phyloP scores from a whole-genome alignment of 495 filamentous ascomycete genomes.

The Wilcoxina mikolae region DNA sequence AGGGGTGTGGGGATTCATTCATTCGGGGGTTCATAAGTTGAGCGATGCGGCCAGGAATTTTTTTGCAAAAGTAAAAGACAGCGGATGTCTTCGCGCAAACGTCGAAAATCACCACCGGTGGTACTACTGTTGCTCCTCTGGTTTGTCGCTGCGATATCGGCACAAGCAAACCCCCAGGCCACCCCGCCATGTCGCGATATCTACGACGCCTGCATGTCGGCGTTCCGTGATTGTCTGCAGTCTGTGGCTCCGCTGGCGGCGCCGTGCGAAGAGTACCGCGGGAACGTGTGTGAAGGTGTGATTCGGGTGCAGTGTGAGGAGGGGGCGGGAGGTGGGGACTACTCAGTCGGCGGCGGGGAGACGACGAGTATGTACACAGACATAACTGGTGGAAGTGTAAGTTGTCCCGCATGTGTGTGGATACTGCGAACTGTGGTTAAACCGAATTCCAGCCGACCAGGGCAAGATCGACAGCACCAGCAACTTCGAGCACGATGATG shows the following conservation, averaged over 20 bases:
- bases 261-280: slow-evolving; percentile 12
- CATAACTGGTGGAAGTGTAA: neutral
- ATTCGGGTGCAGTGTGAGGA: slow-evolving; percentile 17
- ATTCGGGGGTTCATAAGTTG: too few relatives aligned
- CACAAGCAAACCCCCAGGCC: too few relatives aligned
- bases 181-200: slow-evolving; percentile 8
- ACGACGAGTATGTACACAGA: neutral
- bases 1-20: too few relatives aligned
- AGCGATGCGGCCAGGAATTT: too few relatives aligned
- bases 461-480: neutral
- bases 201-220: slow-evolving; percentile 17
- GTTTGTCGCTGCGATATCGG: too few relatives aligned
- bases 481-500: neutral
- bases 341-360: neutral
- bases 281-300: slow-evolving; percentile 11
- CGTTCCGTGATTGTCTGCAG: slow-evolving; percentile 12
- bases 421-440: too few relatives aligned
- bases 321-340: neutral
- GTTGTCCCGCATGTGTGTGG: too few relatives aligned
- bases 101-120: too few relatives aligned
- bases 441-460: too few relatives aligned
- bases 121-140: too few relatives aligned
- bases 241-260: neutral
- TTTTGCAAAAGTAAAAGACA: too few relatives aligned
- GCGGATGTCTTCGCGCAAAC: too few relatives aligned